These are phyloP conservation scores for Rhizopus stolonifer DNA, from an alignment of 371 early-diverging fungal genomes.

Conservation along the genomic window DNA sequence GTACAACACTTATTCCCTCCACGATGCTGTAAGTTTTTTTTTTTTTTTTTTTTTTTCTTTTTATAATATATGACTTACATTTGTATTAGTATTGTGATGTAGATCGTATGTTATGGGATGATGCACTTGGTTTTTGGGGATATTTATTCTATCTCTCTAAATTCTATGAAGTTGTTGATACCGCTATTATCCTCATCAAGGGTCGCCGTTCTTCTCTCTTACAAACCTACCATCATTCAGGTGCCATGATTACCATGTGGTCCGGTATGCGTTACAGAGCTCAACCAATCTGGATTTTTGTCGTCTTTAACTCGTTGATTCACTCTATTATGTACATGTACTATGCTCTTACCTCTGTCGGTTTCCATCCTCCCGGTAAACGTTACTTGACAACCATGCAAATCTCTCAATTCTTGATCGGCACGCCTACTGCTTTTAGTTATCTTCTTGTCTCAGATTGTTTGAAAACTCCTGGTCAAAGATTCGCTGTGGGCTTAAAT, in stretches of 20 bases:
- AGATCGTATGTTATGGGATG: constrained; percentile 67
- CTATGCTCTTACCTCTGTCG: constrained; percentile 77
- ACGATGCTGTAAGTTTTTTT: constrained; percentile 52
- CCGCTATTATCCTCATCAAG: constrained; percentile 81
- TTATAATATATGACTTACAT: neutral
- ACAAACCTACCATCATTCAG: constrained; percentile 89
- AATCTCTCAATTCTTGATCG: constrained; percentile 86
- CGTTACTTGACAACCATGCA: constrained; percentile 83
- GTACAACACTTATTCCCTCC: constrained; percentile 33
- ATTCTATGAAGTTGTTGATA: constrained; percentile 88
- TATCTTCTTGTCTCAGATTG: constrained; percentile 73
- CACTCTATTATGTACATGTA: constrained; percentile 92
- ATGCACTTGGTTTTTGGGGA: constrained; percentile 71
- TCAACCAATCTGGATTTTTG: constrained; percentile 84
- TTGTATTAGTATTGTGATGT: constrained; percentile 65
- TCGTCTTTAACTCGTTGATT: constrained; percentile 85
- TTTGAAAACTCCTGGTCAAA: constrained; percentile 58
- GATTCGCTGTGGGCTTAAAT: constrained; percentile 69
- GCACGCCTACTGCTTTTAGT: constrained; percentile 65
- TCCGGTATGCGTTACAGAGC: constrained; percentile 72
- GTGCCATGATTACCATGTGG: constrained; percentile 86
- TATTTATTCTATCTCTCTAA: constrained; percentile 87
- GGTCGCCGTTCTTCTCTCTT: constrained; percentile 77
- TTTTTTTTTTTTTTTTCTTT: neutral
- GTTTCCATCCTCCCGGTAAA: constrained; percentile 81